A percentile compares a stretch with the other conserved stretches of the same genome.
phyloP scores from a whole-genome alignment of 2,329 filamentous ascomycete species.

The Neoascochyta sp. region DNA sequence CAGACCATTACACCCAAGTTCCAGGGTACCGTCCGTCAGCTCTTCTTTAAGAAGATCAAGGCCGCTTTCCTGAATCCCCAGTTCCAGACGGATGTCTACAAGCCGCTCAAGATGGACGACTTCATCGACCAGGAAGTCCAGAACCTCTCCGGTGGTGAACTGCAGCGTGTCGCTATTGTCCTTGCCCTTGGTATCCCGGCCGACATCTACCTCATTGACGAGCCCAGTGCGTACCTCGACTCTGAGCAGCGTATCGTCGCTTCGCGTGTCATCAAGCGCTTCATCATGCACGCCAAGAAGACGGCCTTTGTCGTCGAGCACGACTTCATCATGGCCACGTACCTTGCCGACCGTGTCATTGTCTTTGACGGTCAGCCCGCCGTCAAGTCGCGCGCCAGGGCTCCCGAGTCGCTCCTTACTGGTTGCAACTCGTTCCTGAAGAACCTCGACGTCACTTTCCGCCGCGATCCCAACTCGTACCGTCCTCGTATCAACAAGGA shows the following conservation, averaged over 20 bases:
- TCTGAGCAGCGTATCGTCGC: conserved; percentile 99
- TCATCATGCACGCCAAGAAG: conserved; percentile 99
- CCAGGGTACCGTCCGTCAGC: conserved; percentile 89
- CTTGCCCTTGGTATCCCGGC: conserved; percentile 92
- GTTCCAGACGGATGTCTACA: conserved; percentile 99
- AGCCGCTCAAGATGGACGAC: conserved; percentile 97
- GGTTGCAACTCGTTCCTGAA: conserved; percentile 96
- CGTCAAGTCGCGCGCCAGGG: conserved; percentile 80
- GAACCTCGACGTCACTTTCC: conserved; percentile 97
- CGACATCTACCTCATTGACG: conserved; percentile 97
- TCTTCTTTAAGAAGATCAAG: conserved; percentile 99
- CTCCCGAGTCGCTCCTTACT: conserved; percentile 85
- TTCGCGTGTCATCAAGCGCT: conserved; percentile 96
- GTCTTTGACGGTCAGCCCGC: conserved; percentile 96
- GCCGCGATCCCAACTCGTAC: conserved; percentile 92
- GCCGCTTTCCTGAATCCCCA: conserved; percentile 92
- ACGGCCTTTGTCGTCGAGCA: conserved; percentile 99
- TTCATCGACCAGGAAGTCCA: conserved; percentile 99
- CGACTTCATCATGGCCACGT: conserved; percentile 97
- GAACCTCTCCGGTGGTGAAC: conserved; percentile 97
- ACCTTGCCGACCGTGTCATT: conserved; percentile 88
- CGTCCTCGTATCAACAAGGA: conserved; percentile 98
- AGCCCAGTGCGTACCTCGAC: conserved; percentile 81
- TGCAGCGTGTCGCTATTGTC: conserved; percentile 98
- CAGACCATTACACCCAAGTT: conserved; percentile 99